phyloP scores from a whole-genome alignment of 1,284 basidiomycete genomes.

The Moesziomyces sp. region DNA sequence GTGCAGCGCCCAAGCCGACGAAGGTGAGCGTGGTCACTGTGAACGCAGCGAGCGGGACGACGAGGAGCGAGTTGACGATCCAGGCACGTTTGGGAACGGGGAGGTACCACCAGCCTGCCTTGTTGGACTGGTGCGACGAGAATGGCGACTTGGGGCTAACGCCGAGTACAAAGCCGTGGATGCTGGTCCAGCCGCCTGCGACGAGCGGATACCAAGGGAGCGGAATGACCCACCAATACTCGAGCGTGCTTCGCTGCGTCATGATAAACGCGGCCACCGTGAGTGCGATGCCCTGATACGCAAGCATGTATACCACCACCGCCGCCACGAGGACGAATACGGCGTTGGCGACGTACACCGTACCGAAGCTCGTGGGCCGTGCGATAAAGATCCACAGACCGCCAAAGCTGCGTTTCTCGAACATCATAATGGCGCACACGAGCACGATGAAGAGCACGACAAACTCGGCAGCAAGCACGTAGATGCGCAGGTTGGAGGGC shows the following conservation, averaged over 20 bases:
- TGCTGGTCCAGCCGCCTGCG: constrained; percentile 14
- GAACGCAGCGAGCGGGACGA: constrained; percentile 13
- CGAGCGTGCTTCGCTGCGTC: background rate
- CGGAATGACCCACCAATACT: constrained; percentile 37
- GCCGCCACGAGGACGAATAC: constrained; percentile 17
- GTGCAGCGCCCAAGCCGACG: background rate
- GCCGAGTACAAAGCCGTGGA: constrained; percentile 19
- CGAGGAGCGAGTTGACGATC: constrained; percentile 7
- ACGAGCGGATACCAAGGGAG: constrained; percentile 24
- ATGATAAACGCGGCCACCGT: background rate
- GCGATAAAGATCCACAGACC: constrained; percentile 25
- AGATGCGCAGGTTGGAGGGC: background rate
- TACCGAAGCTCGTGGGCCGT: constrained; percentile 12
- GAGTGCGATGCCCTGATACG: constrained; percentile 8
- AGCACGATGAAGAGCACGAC: constrained; percentile 18
- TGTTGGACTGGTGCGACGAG: background rate
- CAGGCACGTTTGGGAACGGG: constrained; percentile 2
- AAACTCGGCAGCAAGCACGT: constrained; percentile 18
- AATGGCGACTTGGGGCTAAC: constrained; percentile 21
- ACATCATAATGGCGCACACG: constrained; percentile 24
- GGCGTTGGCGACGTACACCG: constrained; percentile 27
- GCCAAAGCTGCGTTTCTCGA: constrained; percentile 19
- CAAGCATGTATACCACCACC: constrained; percentile 15
- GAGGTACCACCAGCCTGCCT: constrained; percentile 6
- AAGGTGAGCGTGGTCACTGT: constrained; percentile 4